Evolutionary conservation across 805 yeast species (phyloP), one percentile per base, ranked within the genome.

Genomic region (Schizosaccharomyces cryophilus): DNA sequence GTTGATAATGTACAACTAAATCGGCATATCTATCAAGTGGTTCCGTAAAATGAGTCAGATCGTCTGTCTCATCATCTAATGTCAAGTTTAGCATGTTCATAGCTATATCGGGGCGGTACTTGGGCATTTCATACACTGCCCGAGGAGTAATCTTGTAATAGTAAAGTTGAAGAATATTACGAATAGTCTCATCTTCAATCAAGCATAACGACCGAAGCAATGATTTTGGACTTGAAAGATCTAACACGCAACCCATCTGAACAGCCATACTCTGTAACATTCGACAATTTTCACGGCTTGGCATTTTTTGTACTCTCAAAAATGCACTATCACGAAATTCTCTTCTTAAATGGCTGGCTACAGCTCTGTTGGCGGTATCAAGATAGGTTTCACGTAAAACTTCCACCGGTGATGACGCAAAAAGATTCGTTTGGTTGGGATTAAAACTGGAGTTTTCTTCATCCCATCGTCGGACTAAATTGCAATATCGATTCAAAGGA

Each of bases 11-110:
- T 0, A 95, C 98, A 61, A 93, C 94, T 63, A 93, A 84, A 73
- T 93, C 99, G 75, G 98, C 95, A 71, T 87, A 93, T 71, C 99
- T 83, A 73, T 98, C 82, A 69, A 93, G 93, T 11, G 99, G 99
- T 1, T 96, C 88, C 1, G 99, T 93, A 77, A 89, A 93, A 77
- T 93, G 99, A 0, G 99, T 93, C 45, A 17, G 21, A 17, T n/a
- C 62, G n/a, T 30, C 56, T 19, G 19, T 51, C 19, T 51, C 56
- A 17, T 51, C 56, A 17, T 51, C 56, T 2, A 51, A 5, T 19
- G 19, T 29, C 7, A 51, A 1, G 15, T 17, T 51, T 35, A 51
- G 21, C 56, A 51, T 51, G 7, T 9, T 17, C 30, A 29, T 24
- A 24, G 35, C 35, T 17, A 21, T 21, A 21, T 24, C 24, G 35